Evolutionary conservation across 2,329 filamentous ascomycete genomes (phyloP).

Genomic region (Aspergillus pseudoglaucus): DNA sequence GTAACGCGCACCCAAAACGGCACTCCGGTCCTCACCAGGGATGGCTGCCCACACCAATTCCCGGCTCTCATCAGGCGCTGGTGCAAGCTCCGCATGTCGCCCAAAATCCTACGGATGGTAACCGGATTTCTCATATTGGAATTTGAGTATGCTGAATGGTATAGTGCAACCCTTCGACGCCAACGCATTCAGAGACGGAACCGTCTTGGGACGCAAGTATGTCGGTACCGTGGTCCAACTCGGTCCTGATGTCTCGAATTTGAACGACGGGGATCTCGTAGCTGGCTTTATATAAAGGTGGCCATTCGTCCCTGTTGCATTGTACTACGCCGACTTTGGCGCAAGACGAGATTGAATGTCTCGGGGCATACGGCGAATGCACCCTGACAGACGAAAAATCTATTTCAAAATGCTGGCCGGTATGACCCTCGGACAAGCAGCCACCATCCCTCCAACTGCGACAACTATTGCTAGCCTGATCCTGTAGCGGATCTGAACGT

Average conservation of each 20-base stretch:
- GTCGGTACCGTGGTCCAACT: not conserved
- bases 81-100: no score
- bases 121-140: not conserved
- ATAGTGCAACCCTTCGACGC: not conserved
- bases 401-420: constrained; percentile 33
- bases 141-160: not conserved
- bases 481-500: constrained; percentile 33
- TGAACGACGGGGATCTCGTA: not conserved
- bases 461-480: constrained; percentile 38
- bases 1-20: not conserved
- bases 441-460: constrained; percentile 36
- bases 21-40: not conserved
- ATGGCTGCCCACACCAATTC: no score
- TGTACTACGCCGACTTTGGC: not conserved
- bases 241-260: not conserved
- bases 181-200: not conserved
- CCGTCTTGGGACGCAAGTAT: not conserved
- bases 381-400: constrained; percentile 36
- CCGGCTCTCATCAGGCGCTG: not conserved
- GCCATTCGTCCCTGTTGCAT: not conserved
- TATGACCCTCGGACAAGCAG: constrained; percentile 26
- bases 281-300: not conserved
- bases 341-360: constrained; percentile 12
- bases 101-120: not conserved
- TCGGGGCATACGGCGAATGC: constrained; percentile 38